Base-by-base conservation (phyloP, 139 green algal genomes). In the Raphidocelis subcapitata region DNA sequence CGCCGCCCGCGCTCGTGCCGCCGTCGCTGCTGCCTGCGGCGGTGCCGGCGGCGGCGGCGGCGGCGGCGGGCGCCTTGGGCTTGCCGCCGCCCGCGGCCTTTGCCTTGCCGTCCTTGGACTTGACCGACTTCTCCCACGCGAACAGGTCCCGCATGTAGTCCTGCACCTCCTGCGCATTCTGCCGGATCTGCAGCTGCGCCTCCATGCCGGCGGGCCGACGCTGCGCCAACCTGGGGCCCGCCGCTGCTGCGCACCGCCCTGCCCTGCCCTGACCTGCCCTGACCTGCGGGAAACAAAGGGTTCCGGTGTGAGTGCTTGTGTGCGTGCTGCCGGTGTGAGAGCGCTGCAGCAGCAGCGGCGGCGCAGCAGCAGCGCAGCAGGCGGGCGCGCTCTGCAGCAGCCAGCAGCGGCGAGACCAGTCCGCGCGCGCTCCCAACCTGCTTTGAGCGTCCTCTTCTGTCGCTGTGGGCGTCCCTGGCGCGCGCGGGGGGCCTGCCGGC, bases 131-230 rank as follows among this genome's bases (percentile, higher is more conserved):
- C 61, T 86, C 35, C 85, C 87, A 92, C 8, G 74, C 66, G 18
- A 88, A 82, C 49, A 93, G 67, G 20, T 92, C 86, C 44, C 81
- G 79, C 73, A 90, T 79, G 70, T 88, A 90, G 1, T 89, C 79
- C 41, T 92, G 81, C 31, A 87, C 72, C 62, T 93, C 83, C 56
- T 85, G 73, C 0, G 84, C 86, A 72, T 91, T 85, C 29, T 87
- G 82, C 2, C 80, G 65, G 29, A 88, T 87, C 23, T 85, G 81
- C 5, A 82, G 63, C 67, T 92, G 87, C 2, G 77, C 77, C 15
- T 89, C 74, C 67, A 89, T 87, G 23, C 0, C 79, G 15, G 5
- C n/a, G 52, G 24, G 52, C 1, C 16, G 29, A 35, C 36, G 24
- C 54, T 33, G 57, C 29, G 26, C 37, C 31, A 26, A 62, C 32